Percentiles rank a stretch among this genome's conserved stretches.
Evolutionary conservation across 805 yeast species (phyloP).

Genomic region (Saccharomycopsis capsularis): DNA sequence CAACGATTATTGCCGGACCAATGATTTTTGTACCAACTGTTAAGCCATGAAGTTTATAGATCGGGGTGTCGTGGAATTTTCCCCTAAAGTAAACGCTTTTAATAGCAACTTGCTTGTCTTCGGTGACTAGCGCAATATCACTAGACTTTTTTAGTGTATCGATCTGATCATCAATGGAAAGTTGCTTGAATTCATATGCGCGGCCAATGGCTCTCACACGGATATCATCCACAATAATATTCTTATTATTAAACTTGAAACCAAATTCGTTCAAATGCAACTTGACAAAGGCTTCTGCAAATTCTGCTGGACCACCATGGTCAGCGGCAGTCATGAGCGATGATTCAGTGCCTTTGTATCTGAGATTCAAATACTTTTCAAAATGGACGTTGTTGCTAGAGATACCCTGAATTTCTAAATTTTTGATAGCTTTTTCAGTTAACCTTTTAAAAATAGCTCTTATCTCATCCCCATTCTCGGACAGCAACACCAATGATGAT

Average conservation of each 20-base stretch:
- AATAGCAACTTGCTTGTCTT: slow-evolving; percentile 24
- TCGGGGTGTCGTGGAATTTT: slow-evolving; percentile 43
- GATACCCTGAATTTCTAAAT: slow-evolving; percentile 27
- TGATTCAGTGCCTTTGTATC: slow-evolving; percentile 88
- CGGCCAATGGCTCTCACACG: slow-evolving; percentile 72
- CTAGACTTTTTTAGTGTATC: slow-evolving; percentile 28
- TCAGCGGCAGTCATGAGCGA: slow-evolving; percentile 58
- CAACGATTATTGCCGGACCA: slow-evolving; percentile 77
- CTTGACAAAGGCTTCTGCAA: slow-evolving; percentile 40
- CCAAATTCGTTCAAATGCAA: slow-evolving; percentile 70
- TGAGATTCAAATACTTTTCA: slow-evolving; percentile 67
- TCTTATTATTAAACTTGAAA: slow-evolving; percentile 50
- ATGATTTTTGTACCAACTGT: slow-evolving; percentile 42
- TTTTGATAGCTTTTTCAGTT: slow-evolving; percentile 34
- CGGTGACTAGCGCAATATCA: slow-evolving; percentile 22
- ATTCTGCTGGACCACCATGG: slow-evolving; percentile 23
- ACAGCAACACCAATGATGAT: slow-evolving; percentile 39
- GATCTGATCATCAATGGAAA: slow-evolving; percentile 48
- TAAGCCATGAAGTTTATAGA: slow-evolving; percentile 50
- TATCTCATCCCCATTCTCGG: slow-evolving; percentile 30
- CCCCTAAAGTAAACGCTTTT: slow-evolving; percentile 53
- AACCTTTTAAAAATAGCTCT: slow-evolving; percentile 41
- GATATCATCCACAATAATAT: slow-evolving; percentile 61
- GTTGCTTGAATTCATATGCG: slow-evolving; percentile 36
- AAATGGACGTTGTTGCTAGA: slow-evolving; percentile 23